A percentile compares a stretch with the other conserved stretches of the same genome.
These are phyloP conservation scores for Arachnomyces sp. DNA, from an alignment of 2,329 filamentous ascomycete species.

Conservation along the genomic window DNA sequence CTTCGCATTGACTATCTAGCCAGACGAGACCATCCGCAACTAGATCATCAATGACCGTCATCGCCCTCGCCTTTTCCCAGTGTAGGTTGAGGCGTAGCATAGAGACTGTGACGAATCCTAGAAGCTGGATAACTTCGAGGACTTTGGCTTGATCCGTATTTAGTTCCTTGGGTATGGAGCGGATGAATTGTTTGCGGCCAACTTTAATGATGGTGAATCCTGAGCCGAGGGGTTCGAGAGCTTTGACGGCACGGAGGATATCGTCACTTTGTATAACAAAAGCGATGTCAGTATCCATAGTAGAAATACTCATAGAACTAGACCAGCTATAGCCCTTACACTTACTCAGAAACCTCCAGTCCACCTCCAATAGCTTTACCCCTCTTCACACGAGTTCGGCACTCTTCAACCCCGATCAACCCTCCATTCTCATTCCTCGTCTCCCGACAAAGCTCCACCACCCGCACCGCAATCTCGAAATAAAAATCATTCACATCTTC, in stretches of 20 bases:
- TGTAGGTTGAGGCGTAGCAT: slow-evolving; percentile 80
- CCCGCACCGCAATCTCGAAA: slow-evolving; percentile 90
- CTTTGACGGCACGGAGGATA: slow-evolving; percentile 78
- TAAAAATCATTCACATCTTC: slow-evolving; percentile 96
- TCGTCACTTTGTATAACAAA: slow-evolving; percentile 55
- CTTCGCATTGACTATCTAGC: slow-evolving; percentile 77
- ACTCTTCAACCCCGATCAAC: slow-evolving; percentile 74
- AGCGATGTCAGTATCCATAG: background rate
- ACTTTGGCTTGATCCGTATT: slow-evolving; percentile 91
- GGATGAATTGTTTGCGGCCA: slow-evolving; percentile 76
- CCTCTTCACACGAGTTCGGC: slow-evolving; percentile 64
- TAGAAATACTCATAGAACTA: background rate
- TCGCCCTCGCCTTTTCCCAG: slow-evolving; percentile 77
- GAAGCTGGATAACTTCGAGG: slow-evolving; percentile 78
- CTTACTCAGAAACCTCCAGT: slow-evolving; percentile 67
- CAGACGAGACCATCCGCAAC: slow-evolving; percentile 84
- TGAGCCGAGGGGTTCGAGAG: slow-evolving; percentile 76
- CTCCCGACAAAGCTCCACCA: slow-evolving; percentile 83
- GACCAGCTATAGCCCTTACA: background rate
- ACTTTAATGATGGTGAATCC: slow-evolving; percentile 80
- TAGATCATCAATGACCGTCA: slow-evolving; percentile 84
- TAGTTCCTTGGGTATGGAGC: slow-evolving; percentile 88
- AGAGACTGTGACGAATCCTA: slow-evolving; percentile 81
- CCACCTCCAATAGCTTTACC: slow-evolving; percentile 66
- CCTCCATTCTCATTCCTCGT: slow-evolving; percentile 89